Conservation (phyloP, 2,329 filamentous ascomycete species). For the Alternaria infectoria region DNA sequence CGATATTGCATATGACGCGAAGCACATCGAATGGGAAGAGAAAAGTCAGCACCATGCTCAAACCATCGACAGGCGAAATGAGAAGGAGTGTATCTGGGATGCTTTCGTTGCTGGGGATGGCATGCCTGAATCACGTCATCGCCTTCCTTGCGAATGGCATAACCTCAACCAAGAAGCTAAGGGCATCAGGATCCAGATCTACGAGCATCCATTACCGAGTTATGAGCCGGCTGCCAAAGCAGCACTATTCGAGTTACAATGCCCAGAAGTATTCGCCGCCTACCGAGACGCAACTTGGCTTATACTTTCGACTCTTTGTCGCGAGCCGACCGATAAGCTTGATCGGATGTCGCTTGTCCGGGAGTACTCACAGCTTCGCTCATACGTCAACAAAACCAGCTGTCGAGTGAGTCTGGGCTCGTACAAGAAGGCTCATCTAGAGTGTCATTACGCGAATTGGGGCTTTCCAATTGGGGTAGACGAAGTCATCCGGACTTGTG, state of each 20-base stretch:
- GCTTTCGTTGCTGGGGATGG: conserved; percentile 28
- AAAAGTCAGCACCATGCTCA: conserved; percentile 27
- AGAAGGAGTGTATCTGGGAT: conserved; percentile 39
- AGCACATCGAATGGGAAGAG: conserved; percentile 49
- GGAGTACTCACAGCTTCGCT: conserved; percentile 42
- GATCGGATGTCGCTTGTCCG: conserved; percentile 29
- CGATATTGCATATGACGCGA: conserved; percentile 32
- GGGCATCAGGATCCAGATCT: conserved; percentile 53
- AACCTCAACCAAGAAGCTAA: conserved; percentile 44
- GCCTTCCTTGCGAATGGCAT: conserved; percentile 54
- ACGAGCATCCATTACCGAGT: conserved; percentile 59
- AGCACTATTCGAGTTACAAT: conserved; percentile 60
- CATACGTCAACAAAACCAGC: conserved; percentile 18
- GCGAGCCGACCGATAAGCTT: not conserved
- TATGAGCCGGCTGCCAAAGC: conserved; percentile 46
- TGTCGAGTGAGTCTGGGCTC: conserved; percentile 52
- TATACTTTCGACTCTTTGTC: conserved; percentile 51
- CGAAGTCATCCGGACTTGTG: conserved; percentile 56
- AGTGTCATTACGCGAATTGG: conserved; percentile 57
- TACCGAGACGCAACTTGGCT: conserved; percentile 63
- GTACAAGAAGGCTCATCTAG: conserved; percentile 53
- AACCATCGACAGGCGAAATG: conserved; percentile 32
- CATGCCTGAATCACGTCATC: conserved; percentile 11
- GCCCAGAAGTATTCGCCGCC: conserved; percentile 53
- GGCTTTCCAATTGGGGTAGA: conserved; percentile 51